Evolutionary conservation across 305 asterid genomes (phyloP), one percentile per base, ranked within the genome.

Genomic region (Fraxinus baroniana): DNA sequence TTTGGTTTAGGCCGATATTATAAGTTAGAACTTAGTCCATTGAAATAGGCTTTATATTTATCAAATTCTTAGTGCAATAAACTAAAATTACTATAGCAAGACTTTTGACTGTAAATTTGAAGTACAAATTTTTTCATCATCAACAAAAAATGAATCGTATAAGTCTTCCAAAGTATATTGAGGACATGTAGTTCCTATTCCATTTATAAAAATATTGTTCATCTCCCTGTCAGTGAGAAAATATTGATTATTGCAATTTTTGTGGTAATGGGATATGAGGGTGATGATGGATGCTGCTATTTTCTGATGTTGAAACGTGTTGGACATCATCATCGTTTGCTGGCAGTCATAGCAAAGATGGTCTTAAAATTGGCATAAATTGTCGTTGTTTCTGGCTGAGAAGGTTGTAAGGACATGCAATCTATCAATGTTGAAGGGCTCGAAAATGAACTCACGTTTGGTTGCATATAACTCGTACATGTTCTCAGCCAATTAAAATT

Each of bases 391-490:
- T 30, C 75, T 28, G 13, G 13, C 32, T 24, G 73, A 83, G 18
- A 79, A 82, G 60, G 72, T 20, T 76, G 80, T 72, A 55, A 74
- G 36, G 74, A 44, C 13, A 66, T 10, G 35, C 73, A 66, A 26
- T 66, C 36, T 24, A 17, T 26, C 35, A 66, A 26, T 4, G 33
- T 66, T 66, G 73, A 9, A 66, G 73, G 73, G 73, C 73, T 66
- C 7, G 73, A 26, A 22, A 28, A 66, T 66, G 73, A 66, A 66
- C 13, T 26, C 73, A 66, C 4, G 18, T 26, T 66, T 66, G 32
- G 72, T 62, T 62, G 32, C 15, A 22, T 62, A 22, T 62, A 62
- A 62, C 72, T 62, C 4, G 49, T 32, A 52, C 83, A 26, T 39
- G 75, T 28, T 30, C 66, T 28, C 26, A 18, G 12, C 66, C 66